Evolutionary conservation across 805 yeast genomes (phyloP), one percentile per base, ranked within the genome.

Genomic region (Myxozyma lipomycoides): DNA sequence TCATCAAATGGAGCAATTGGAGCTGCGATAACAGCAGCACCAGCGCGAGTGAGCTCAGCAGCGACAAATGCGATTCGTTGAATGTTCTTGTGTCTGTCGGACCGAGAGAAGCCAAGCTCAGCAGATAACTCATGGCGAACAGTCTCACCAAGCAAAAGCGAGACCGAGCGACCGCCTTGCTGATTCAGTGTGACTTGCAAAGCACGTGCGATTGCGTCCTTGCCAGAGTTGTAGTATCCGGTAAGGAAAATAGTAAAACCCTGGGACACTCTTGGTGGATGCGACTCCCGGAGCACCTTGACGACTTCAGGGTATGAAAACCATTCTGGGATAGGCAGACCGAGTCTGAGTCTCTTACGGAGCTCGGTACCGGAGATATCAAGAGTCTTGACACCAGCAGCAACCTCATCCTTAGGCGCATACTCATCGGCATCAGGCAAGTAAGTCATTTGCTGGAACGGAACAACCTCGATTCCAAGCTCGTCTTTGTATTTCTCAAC

Each of bases 301-400:
- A 91, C 98, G 46, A 91, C 96, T 70, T 90, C 97, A 2, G 96
- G 96, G 72, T 90, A 90, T 3, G 96, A 87, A 72, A 91, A 90
- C 98, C 98, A 90, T 67, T 81, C 93, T 57, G 98, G 98, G 61
- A 90, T 91, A 56, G 83, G 83, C 39, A 84, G 77, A 52, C 97
- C 97, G 55, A 83, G 84, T 73, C 82, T 83, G 67, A 90, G 79
- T 60, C 91, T 81, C 69, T 83, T 82, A 73, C 97, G 83, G 64
- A 91, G 79, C 72, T 90, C 96, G 28, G 98, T 90, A 64, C 98
- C 98, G 15, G 96, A 87, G 59, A 86, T 86, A 70, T 89, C 90
- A 52, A 91, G 80, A 23, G 98, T 91, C 70, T 79, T 83, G 52
- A 82, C 81, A 48, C 83, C 82, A 39, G 79, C 74, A 60, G 88